Conservation (phyloP, 129 eudicot genomes). For the Calendula officinalis region DNA sequence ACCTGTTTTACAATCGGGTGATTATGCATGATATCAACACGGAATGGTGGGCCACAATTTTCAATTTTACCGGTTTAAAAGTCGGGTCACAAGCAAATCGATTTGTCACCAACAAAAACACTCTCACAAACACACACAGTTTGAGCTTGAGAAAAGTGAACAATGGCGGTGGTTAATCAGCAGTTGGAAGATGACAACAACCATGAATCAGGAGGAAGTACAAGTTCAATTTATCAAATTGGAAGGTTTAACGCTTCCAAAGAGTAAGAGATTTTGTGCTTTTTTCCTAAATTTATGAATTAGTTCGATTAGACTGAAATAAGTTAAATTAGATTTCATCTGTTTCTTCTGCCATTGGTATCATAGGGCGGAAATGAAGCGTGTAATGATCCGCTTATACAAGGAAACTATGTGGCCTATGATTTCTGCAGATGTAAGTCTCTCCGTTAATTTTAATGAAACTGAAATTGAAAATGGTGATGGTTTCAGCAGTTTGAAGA, state of each 20-base stretch:
- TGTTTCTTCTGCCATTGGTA: not conserved
- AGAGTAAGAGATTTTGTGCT: too few species aligned
- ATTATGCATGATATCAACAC: slow-evolving; percentile 9
- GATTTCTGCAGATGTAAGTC: slow-evolving; percentile 1
- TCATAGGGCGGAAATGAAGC: slow-evolving; percentile 4
- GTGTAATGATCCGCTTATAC: not conserved
- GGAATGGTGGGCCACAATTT: slow-evolving; percentile 10
- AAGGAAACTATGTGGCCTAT: not conserved
- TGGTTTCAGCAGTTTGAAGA: slow-evolving; percentile 9
- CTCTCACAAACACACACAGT: not conserved
- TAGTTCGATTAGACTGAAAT: not conserved
- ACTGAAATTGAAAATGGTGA: not conserved
- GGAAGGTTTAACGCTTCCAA: too few species aligned
- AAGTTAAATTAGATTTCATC: not conserved
- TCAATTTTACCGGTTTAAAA: too few species aligned
- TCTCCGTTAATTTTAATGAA: not conserved
- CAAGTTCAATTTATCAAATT: too few species aligned
- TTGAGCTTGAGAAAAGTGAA: slow-evolving; percentile 17
- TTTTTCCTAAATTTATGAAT: too few species aligned
- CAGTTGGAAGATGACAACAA: not conserved
- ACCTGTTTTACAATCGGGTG: slow-evolving; percentile 6
- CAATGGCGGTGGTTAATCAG: slow-evolving; percentile 7
- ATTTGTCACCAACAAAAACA: not conserved
- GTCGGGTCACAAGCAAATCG: too few species aligned
- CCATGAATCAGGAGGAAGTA: not conserved